Percentiles rank a stretch among this genome's conserved stretches.
phyloP scores from a whole-genome alignment of 106 monocot genomes.

The Gastrodia elata region DNA sequence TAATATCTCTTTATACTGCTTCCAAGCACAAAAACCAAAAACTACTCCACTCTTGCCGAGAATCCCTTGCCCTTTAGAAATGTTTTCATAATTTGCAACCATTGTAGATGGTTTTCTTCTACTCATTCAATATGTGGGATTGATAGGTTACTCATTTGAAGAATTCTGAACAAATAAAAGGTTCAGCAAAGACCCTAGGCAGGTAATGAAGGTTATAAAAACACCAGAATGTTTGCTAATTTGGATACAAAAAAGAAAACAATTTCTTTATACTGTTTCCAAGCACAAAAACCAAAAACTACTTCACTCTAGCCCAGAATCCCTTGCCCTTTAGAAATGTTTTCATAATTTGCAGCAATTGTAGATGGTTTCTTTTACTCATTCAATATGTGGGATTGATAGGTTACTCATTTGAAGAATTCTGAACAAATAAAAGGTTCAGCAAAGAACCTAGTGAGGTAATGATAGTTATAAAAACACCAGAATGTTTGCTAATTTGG shows the following conservation, averaged over 20 bases:
- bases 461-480: neutral
- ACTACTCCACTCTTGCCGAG: neutral
- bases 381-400: neutral
- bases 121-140: neutral
- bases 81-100: neutral
- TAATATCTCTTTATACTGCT: neutral
- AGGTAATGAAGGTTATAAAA: neutral
- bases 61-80: neutral
- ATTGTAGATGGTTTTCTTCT: neutral
- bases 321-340: neutral
- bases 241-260: neutral
- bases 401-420: neutral
- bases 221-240: neutral
- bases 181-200: neutral
- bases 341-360: neutral
- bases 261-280: too few species aligned
- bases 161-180: neutral
- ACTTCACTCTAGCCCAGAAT: too few species aligned
- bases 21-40: neutral
- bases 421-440: neutral
- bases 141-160: neutral
- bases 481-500: neutral
- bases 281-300: too few species aligned
- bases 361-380: neutral
- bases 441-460: neutral